Evolutionary conservation across 768 basidiomycete species (phyloP).

Genomic region (Lentinula guzmanii): DNA sequence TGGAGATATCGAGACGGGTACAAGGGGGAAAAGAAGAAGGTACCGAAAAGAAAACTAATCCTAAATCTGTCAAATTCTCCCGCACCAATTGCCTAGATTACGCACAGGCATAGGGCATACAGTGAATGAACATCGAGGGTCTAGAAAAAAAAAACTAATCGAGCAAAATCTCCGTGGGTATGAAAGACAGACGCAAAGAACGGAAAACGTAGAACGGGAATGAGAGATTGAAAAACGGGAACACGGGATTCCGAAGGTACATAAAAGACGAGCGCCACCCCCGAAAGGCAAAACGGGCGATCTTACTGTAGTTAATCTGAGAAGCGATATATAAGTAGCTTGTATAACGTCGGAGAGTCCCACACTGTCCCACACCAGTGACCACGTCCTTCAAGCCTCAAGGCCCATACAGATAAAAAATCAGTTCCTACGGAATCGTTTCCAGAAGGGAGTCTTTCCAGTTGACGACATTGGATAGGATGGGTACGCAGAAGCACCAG

Average conservation of each 20-base stretch:
- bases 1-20: background rate
- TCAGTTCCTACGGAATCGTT: conserved; percentile 33
- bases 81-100: background rate
- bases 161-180: background rate
- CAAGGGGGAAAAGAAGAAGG: background rate
- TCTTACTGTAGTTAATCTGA: background rate
- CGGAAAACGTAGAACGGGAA: background rate
- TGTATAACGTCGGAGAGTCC: too few relatives aligned
- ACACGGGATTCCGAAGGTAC: background rate
- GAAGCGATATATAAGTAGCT: background rate
- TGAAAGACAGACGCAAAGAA: background rate
- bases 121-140: background rate
- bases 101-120: background rate
- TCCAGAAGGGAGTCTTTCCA: conserved; percentile 22
- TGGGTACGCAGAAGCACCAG: conserved; percentile 32
- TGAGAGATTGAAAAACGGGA: background rate
- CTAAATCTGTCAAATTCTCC: background rate
- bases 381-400: background rate
- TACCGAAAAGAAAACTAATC: background rate
- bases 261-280: background rate
- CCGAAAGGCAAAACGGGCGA: background rate
- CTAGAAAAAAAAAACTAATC: background rate
- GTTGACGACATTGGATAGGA: conserved; percentile 27
- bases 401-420: background rate
- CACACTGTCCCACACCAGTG: background rate